Evolutionary conservation across 495 filamentous ascomycete genomes (phyloP), one percentile per base, ranked within the genome.

Genomic region (Neurospora pannonica): DNA sequence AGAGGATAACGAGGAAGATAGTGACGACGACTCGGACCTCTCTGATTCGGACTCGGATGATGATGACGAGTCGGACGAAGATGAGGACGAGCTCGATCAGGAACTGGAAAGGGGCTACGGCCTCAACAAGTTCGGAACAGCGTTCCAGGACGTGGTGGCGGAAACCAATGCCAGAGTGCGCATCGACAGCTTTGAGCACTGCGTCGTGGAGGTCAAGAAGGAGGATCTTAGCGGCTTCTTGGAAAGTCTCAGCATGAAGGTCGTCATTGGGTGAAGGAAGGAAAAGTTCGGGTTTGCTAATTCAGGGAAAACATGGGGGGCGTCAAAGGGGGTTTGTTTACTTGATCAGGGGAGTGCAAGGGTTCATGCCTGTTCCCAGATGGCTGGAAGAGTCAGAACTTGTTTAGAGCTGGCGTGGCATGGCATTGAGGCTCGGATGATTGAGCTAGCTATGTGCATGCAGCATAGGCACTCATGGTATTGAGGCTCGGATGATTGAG

Each of bases 171-270:
- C 95, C 5, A 86, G 94, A 19, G 93, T 98, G 24, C 86, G 94
- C 73, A 97, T 98, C 76, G 96, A 99, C 81, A 95, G 92, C 83
- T 99, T 99, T 82, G 97, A 99, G 83, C 92, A 97, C 81, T 97
- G 93, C 76, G 97, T 98, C 11, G 94, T 98, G 70, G 96, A 98
- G 84, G 96, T 99, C 38, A 89, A 91, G 84, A 97, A 97, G 84
- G 96, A 99, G 80, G 95, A 98, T 83, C 85, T 99, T 38, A 88
- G 91, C 24, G 94, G 91, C 13, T 99, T 99, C 81, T 86, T 99
- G 76, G 96, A 98, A 85, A 89, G 91, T 70, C 81, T 99, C 81
- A 97, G 95, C 81, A 90, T 94, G 88, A 95, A 94, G 86, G 90
- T 90, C 80, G 95, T 98, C 15, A 90, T 98, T 71, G 95, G 95